Conservation (phyloP, 2,329 filamentous ascomycete species). For the Lachnellula arida region DNA sequence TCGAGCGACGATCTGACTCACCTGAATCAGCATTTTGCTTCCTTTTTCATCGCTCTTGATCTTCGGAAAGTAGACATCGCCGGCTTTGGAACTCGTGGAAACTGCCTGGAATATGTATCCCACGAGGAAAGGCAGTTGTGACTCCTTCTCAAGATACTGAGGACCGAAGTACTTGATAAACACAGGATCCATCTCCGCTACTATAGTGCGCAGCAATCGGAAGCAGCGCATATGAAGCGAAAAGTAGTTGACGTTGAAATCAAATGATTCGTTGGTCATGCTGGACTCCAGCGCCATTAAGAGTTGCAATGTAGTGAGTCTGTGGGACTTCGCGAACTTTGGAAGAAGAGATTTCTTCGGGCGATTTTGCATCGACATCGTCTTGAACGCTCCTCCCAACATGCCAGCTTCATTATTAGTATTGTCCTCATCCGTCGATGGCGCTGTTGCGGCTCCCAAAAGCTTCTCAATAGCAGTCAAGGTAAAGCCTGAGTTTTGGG, state of each 20-base stretch:
- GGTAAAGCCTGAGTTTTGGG: neutral
- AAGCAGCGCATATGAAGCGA: conserved; percentile 5
- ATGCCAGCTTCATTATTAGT: neutral
- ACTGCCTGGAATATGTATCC: neutral
- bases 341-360: neutral
- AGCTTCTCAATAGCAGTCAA: neutral
- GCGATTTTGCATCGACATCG: neutral
- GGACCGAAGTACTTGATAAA: neutral
- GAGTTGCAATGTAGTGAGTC: conserved; percentile 2
- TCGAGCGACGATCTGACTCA: neutral
- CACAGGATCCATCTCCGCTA: neutral
- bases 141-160: neutral
- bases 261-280: neutral
- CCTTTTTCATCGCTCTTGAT: neutral
- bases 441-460: neutral
- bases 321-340: neutral
- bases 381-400: neutral
- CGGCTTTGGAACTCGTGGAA: neutral
- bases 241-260: conserved; percentile 3
- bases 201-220: neutral
- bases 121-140: neutral
- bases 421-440: neutral
- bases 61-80: neutral
- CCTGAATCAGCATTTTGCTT: neutral
- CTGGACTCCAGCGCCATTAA: neutral